These are phyloP conservation scores for Casaregolazyma suthepensis DNA, from an alignment of 1,139 yeast species.

Conservation along the genomic window DNA sequence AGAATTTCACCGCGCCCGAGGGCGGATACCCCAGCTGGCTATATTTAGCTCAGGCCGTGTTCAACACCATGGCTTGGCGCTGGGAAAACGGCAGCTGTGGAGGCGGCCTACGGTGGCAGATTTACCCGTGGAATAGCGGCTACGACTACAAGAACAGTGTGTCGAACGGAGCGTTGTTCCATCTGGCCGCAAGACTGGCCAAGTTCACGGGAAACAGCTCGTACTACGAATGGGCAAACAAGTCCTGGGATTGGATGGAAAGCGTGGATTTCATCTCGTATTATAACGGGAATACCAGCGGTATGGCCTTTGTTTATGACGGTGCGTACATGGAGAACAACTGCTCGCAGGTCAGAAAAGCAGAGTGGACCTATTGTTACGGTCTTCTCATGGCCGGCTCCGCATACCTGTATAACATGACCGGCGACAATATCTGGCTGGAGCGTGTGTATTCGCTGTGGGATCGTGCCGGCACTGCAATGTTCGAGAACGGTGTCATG, in stretches of 20 bases:
- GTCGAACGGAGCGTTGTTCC: slow-evolving; percentile 72
- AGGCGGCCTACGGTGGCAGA: slow-evolving; percentile 88
- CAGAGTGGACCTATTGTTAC: slow-evolving; percentile 74
- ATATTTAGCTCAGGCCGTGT: slow-evolving; percentile 65
- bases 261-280: slow-evolving; percentile 43
- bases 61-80: slow-evolving; percentile 65
- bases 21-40: slow-evolving; percentile 55
- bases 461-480: slow-evolving; percentile 45
- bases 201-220: slow-evolving; percentile 50
- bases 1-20: slow-evolving; percentile 63
- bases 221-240: slow-evolving; percentile 59
- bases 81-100: slow-evolving; percentile 63
- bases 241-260: slow-evolving; percentile 64
- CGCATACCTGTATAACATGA: slow-evolving; percentile 63
- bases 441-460: slow-evolving; percentile 47
- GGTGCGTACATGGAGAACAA: slow-evolving; percentile 59
- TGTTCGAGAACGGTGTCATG: slow-evolving; percentile 46
- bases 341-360: slow-evolving; percentile 49
- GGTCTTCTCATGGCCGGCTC: slow-evolving; percentile 69
- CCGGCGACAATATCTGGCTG: slow-evolving; percentile 54
- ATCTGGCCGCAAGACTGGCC: slow-evolving; percentile 71
- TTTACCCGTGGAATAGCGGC: slow-evolving; percentile 68
- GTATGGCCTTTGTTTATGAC: slow-evolving; percentile 44
- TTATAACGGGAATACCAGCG: slow-evolving; percentile 24
- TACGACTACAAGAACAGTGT: slow-evolving; percentile 75